Evolutionary conservation across 768 basidiomycete species (phyloP).

Genomic region (Naganishia friedmannii): DNA sequence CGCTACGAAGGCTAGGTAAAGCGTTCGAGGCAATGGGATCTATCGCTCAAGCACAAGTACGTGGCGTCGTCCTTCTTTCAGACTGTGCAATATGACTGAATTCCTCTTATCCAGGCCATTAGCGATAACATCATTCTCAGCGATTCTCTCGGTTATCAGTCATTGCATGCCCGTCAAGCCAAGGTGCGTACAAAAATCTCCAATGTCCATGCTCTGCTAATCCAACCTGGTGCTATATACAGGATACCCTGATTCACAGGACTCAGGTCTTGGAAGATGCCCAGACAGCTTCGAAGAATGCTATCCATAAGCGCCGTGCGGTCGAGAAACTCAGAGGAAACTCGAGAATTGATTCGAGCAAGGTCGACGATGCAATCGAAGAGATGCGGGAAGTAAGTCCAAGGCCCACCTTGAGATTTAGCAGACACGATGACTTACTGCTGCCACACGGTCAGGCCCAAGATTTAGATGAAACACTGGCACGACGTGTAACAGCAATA

Average conservation of each 20-base stretch:
- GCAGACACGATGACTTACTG: background rate
- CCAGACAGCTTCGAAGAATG: conserved; percentile 84
- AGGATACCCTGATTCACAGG: conserved; percentile 74
- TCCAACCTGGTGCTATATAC: background rate
- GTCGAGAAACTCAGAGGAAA: conserved; percentile 60
- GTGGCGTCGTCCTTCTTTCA: conserved; percentile 5
- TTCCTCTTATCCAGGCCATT: conserved; percentile 58
- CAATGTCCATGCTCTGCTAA: background rate
- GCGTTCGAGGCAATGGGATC: conserved; percentile 83
- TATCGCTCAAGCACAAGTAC: conserved; percentile 75
- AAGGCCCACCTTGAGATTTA: background rate
- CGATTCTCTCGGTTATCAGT: conserved; percentile 94
- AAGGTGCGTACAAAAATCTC: conserved; percentile 55
- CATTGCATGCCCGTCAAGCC: conserved; percentile 91
- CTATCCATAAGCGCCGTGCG: conserved; percentile 85
- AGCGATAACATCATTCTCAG: conserved; percentile 93
- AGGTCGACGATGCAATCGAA: conserved; percentile 50
- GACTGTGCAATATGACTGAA: conserved; percentile 5
- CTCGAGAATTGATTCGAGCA: conserved; percentile 66
- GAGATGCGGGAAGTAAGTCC: conserved; percentile 50
- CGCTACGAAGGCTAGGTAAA: conserved; percentile 75
- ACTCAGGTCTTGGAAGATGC: conserved; percentile 90
- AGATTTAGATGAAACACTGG: conserved; percentile 80
- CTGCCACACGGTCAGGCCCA: conserved; percentile 63
- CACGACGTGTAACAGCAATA: conserved; percentile 83